Evolutionary conservation across 352 stramenopile species (phyloP).

Genomic region (Pythium pyrilobum): DNA sequence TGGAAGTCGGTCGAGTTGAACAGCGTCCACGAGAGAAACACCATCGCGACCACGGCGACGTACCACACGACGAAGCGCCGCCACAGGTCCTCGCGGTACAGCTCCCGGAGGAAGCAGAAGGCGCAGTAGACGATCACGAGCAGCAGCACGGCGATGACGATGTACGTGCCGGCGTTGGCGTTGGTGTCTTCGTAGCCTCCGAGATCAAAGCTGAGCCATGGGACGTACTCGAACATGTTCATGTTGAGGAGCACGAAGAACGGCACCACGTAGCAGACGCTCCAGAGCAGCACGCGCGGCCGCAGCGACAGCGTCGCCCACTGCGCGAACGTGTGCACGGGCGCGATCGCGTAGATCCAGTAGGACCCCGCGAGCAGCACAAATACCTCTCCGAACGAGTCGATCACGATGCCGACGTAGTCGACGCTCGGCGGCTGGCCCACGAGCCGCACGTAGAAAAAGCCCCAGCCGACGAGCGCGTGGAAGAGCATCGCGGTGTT

Average conservation of each 20-base stretch:
- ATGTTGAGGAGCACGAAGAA: slow-evolving; percentile 73
- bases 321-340: slow-evolving; percentile 37
- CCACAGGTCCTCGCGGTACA: slow-evolving; percentile 41
- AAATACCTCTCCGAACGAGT: slow-evolving; percentile 53
- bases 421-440: slow-evolving; percentile 54
- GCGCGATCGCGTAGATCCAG: slow-evolving; percentile 35
- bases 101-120: slow-evolving; percentile 32
- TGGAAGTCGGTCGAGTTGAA: slow-evolving; percentile 65
- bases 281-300: slow-evolving; percentile 46
- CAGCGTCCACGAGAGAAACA: slow-evolving; percentile 45
- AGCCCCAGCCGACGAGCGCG: slow-evolving; percentile 51
- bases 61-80: slow-evolving; percentile 35
- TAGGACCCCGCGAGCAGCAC: slow-evolving; percentile 50
- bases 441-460: slow-evolving; percentile 67
- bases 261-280: slow-evolving; percentile 56
- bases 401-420: slow-evolving; percentile 46
- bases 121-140: slow-evolving; percentile 27
- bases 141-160: slow-evolving; percentile 38
- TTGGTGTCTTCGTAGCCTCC: slow-evolving; percentile 49
- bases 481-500: slow-evolving; percentile 45
- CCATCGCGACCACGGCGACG: slow-evolving; percentile 18
- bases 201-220: slow-evolving; percentile 70
- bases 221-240: slow-evolving; percentile 64
- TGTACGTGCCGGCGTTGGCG: slow-evolving; percentile 53
- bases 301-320: slow-evolving; percentile 30